Percentiles rank a stretch among this genome's conserved stretches.
Conservation (phyloP, 2,329 filamentous ascomycete genomes). For the Paracorniculantispora psalliotae region DNA sequence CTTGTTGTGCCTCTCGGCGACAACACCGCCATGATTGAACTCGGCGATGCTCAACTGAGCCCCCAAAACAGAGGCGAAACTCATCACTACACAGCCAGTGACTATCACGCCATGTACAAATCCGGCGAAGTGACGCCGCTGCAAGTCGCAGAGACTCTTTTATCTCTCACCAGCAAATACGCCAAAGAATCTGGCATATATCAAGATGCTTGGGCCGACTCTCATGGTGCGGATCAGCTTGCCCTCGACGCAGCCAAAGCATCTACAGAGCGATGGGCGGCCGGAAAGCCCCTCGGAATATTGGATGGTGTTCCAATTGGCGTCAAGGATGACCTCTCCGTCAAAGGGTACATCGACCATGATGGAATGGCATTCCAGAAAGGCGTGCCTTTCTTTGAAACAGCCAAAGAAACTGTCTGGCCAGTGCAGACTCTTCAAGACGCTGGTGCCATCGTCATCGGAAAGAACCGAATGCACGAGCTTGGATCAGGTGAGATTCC, state of each 20-base stretch:
- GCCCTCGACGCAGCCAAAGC: constrained; percentile 64
- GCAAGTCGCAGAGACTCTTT: constrained; percentile 64
- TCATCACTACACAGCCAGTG: constrained; percentile 64
- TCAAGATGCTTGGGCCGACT: constrained; percentile 67
- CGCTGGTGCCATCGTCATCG: constrained; percentile 69
- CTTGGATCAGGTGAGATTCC: constrained; percentile 58
- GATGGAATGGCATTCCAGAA: constrained; percentile 59
- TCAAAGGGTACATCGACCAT: constrained; percentile 65
- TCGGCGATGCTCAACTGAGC: constrained; percentile 37
- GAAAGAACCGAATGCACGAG: constrained; percentile 77
- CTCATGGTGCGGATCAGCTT: constrained; percentile 49
- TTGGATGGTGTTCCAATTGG: constrained; percentile 80
- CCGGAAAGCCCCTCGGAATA: constrained; percentile 59
- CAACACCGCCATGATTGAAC: constrained; percentile 32
- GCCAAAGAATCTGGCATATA: constrained; percentile 52
- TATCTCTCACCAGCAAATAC: constrained; percentile 65
- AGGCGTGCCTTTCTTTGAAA: constrained; percentile 44
- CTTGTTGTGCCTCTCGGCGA: constrained; percentile 48
- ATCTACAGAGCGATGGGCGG: constrained; percentile 67
- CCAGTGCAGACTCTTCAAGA: constrained; percentile 67
- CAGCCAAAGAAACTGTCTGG: constrained; percentile 57
- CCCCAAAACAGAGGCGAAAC: constrained; percentile 37
- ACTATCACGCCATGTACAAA: constrained; percentile 73
- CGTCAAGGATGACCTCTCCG: constrained; percentile 74
- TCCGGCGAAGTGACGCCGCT: constrained; percentile 66